Percentiles rank a stretch among this genome's conserved stretches.
These are phyloP conservation scores for Ceratobasidium sp. DNA, from an alignment of 1,284 basidiomycete genomes.

Conservation along the genomic window DNA sequence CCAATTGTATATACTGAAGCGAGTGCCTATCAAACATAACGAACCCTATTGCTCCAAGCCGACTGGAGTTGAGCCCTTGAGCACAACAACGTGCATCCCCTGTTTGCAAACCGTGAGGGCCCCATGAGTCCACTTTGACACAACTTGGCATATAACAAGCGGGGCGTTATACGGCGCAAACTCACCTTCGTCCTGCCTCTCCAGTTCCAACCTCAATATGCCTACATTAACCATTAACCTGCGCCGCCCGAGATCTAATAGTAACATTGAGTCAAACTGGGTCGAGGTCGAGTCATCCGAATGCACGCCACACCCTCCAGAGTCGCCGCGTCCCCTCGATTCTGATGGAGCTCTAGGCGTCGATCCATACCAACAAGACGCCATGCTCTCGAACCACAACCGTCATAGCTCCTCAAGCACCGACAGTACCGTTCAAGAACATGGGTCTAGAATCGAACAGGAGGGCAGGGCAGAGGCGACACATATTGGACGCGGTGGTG, in stretches of 20 bases:
- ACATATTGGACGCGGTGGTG: conserved; percentile 7
- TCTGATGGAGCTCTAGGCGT: conserved; percentile 1
- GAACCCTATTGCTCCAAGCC: conserved; percentile 2
- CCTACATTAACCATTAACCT: conserved; percentile 7
- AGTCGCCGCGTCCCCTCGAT: background rate
- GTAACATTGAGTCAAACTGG: conserved; percentile 33
- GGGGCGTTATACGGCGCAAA: background rate
- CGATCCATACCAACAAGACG: background rate
- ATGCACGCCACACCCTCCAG: background rate
- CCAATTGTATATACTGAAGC: conserved; percentile 12
- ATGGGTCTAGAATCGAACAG: background rate
- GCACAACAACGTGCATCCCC: conserved; percentile 10
- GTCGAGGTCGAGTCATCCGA: conserved; percentile 20
- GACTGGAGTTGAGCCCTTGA: conserved; percentile 18
- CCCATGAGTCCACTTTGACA: conserved; percentile 21
- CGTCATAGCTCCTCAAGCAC: conserved; percentile 10
- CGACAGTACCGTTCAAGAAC: background rate
- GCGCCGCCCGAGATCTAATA: conserved; percentile 8
- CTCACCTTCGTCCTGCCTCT: conserved; percentile 3
- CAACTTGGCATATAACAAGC: conserved; percentile 11
- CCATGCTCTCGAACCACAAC: background rate
- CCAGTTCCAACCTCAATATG: background rate
- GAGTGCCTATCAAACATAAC: conserved; percentile 19
- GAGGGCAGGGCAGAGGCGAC: background rate
- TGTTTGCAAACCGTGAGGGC: conserved; percentile 32